These are phyloP conservation scores for Heterobasidion parviporum DNA, from an alignment of 1,284 basidiomycete genomes.

Conservation along the genomic window DNA sequence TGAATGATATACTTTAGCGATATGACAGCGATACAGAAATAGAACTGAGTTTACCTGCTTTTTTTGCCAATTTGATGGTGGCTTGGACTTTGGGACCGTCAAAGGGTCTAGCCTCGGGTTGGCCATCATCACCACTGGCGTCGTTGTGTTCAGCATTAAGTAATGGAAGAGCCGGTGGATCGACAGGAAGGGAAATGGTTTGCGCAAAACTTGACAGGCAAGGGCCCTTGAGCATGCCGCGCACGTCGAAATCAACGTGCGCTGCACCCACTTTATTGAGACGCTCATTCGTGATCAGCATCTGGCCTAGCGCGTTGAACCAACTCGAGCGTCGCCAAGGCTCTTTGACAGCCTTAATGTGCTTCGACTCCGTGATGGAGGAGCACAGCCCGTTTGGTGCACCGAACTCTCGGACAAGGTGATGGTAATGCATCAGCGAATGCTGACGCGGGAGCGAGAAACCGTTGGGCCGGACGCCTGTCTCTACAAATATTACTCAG, in stretches of 20 bases:
- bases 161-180: no score
- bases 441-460: constrained; percentile 15
- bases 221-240: not conserved
- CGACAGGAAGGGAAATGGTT: no score
- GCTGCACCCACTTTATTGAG: constrained; percentile 6
- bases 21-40: no score
- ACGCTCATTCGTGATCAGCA: constrained; percentile 15
- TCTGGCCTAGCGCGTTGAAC: constrained; percentile 14
- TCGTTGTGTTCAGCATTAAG: no score
- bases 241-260: not conserved
- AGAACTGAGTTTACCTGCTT: no score
- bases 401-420: constrained; percentile 10
- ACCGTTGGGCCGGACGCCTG: constrained; percentile 7
- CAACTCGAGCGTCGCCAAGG: constrained; percentile 16
- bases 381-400: constrained; percentile 16
- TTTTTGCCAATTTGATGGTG: no score
- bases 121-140: no score
- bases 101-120: no score
- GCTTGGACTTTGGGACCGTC: no score
- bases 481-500: constrained; percentile 8
- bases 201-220: no score
- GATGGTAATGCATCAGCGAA: constrained; percentile 8
- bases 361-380: constrained; percentile 18
- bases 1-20: no score
- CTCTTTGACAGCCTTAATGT: constrained; percentile 18